Base-by-base conservation (phyloP, 1,284 basidiomycete genomes). In the Wallemia hederae region DNA sequence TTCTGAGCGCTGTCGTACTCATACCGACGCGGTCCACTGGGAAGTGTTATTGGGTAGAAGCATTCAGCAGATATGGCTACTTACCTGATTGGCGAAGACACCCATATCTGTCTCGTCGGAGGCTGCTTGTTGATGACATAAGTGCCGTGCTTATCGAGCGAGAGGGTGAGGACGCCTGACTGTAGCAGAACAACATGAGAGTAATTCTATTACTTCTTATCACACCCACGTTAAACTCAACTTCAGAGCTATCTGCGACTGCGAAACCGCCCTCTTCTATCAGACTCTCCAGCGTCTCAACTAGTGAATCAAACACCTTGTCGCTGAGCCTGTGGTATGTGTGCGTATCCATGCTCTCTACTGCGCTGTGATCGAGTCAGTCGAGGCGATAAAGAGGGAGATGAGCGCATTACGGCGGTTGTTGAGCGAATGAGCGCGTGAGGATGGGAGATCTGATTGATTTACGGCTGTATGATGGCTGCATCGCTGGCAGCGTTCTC, bases 61-160 rank as follows among this genome's bases (percentile, higher is more conserved):
- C 14, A 61, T 28, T 24, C 22, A 5, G 31, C 15, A 49, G 7
- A 28, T 26, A 27, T 19, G 2, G 26, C 5, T 17, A 66, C 73
- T 31, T 62, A 82, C 83, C 81, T 86, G 63, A 81, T 69, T 0
- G 92, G 92, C 31, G 88, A 92, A 14, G 87, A 91, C 29, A 98
- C 76, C 92, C 92, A 98, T 68, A 98, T 97, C 71, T 98, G 94
- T 72, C 90, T 89, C 70, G 97, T 97, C 2, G 94, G 92, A 9
- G 92, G 92, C 71, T 98, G 92, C 75, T 98, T 98, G 74, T 98
- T 98, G 74, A 98, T 85, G 49, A 97, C 92, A 73, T 96, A 98
- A n/a, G 87, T 97, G 22, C 91, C 91, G 63, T 83, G 75, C 7
- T 78, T 74, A 31, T 85, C 89, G 22, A 96, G 75, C 58, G 77